These are phyloP conservation scores for Metarhizium rileyi DNA, from an alignment of 2,329 filamentous ascomycete species.

Conservation along the genomic window DNA sequence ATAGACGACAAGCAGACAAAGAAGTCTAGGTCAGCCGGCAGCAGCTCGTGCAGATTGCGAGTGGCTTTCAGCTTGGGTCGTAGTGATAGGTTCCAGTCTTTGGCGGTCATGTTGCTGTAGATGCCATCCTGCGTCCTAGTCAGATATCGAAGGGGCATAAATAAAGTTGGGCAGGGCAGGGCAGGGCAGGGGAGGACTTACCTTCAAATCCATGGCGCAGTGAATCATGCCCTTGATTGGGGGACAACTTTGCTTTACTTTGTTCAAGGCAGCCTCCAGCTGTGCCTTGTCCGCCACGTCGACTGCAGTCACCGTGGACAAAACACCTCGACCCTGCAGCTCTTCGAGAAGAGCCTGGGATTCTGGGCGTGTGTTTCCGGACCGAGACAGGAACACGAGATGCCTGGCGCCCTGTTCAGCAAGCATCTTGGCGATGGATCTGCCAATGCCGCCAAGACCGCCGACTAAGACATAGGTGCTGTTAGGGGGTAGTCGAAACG, in stretches of 20 bases:
- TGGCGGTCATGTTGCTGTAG: too few relatives aligned
- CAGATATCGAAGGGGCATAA: constrained; percentile 21
- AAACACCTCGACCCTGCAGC: background rate
- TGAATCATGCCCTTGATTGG: constrained; percentile 35
- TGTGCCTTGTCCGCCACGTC: constrained; percentile 32
- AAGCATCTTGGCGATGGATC: background rate
- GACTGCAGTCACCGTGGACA: constrained; percentile 19
- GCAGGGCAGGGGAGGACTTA: too few relatives aligned
- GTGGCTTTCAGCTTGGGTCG: constrained; percentile 41
- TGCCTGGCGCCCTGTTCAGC: background rate
- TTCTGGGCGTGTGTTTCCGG: background rate
- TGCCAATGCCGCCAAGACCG: background rate
- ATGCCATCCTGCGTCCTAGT: too few relatives aligned
- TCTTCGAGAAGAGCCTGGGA: background rate
- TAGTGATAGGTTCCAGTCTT: constrained; percentile 37
- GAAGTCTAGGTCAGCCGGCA: constrained; percentile 36
- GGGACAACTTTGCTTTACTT: constrained; percentile 13
- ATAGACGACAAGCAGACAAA: too few relatives aligned
- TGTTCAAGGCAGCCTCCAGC: constrained; percentile 17
- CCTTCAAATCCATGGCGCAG: constrained; percentile 31
- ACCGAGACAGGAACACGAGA: background rate
- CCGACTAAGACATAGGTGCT: background rate
- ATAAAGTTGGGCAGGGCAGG: too few relatives aligned
- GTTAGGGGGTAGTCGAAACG: background rate
- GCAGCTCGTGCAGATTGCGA: constrained; percentile 40